Base-by-base conservation (phyloP, 371 early-diverging fungal genomes). In the Syncephalis fuscata region DNA sequence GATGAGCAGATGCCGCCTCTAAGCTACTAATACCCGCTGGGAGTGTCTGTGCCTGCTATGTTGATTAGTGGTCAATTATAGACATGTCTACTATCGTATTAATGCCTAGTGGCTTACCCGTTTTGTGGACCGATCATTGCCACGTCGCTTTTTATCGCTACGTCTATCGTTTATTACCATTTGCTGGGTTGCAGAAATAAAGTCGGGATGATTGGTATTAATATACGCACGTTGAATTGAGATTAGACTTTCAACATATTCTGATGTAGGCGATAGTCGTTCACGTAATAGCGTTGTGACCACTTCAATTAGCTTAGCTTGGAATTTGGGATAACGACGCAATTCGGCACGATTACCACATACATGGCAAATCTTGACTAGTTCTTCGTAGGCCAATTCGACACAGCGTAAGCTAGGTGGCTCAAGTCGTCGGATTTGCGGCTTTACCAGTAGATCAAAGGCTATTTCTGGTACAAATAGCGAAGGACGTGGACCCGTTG, bases 181-280 rank as follows among this genome's bases (percentile, higher is more conserved):
- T 32, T 32, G 32, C 32, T 32, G 32, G 32, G 76, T 75, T 0
- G 74, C 84, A 43, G 85, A 81, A 43, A 82, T 78, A 59, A 91
- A 91, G 56, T 91, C 90, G 3, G 90, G 90, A 60, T 92, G 90
- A 58, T 83, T 87, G 46, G 90, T 89, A 56, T 88, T 89, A 59
- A 93, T 88, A 59, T 91, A 93, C 1, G 87, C 76, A 44, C 81
- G 73, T 62, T 93, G 82, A 52, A 89, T 83, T 44, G 76, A 66
- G 45, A 93, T 78, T 65, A 92, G 61, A 50, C 81, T 78, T 52
- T 81, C 76, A 1, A 93, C 82, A 54, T 81, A 85, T 4, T 59
- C 56, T 0, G 77, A 63, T 0, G 92, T 79, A 37, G 85, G 79
- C 3, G 66, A 66, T 2, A 82, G 54, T 41, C 84, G 70, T 62